phyloP scores from a whole-genome alignment of 1,284 basidiomycete species.

The Rugiboletus extremiorientalis region DNA sequence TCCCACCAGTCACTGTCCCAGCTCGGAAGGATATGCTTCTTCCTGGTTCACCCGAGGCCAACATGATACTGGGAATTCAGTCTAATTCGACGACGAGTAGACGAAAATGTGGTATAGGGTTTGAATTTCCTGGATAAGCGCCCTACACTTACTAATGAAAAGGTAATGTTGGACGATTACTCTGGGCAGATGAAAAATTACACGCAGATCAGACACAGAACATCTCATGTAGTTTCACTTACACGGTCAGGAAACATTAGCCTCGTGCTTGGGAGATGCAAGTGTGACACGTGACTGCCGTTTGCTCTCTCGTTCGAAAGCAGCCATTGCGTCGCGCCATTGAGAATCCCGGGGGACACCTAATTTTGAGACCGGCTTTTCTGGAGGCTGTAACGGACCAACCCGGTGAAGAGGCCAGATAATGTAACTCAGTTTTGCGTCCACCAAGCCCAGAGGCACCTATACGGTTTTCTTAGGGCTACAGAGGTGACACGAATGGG shows the following conservation, averaged over 20 bases:
- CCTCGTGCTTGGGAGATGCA: neutral
- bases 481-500: neutral
- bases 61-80: constrained; percentile 47
- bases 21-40: constrained; percentile 54
- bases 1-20: constrained; percentile 57
- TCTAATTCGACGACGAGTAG: constrained; percentile 6
- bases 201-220: too few relatives aligned
- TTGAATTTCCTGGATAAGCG: neutral
- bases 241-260: neutral
- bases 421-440: constrained; percentile 59
- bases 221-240: neutral
- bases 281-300: constrained; percentile 44
- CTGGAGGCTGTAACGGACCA: constrained; percentile 40
- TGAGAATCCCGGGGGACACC: constrained; percentile 35
- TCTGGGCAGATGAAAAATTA: neutral
- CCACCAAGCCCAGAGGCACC: constrained; percentile 62
- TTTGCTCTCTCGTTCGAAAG: constrained; percentile 45
- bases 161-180: neutral
- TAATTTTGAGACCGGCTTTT: constrained; percentile 15
- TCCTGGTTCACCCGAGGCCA: constrained; percentile 54
- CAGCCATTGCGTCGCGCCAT: constrained; percentile 47
- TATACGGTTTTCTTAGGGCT: constrained; percentile 27
- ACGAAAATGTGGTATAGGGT: neutral
- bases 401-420: constrained; percentile 62
- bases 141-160: neutral